Conservation (phyloP, 306 rosid genomes). For the Prunus mongolica region DNA sequence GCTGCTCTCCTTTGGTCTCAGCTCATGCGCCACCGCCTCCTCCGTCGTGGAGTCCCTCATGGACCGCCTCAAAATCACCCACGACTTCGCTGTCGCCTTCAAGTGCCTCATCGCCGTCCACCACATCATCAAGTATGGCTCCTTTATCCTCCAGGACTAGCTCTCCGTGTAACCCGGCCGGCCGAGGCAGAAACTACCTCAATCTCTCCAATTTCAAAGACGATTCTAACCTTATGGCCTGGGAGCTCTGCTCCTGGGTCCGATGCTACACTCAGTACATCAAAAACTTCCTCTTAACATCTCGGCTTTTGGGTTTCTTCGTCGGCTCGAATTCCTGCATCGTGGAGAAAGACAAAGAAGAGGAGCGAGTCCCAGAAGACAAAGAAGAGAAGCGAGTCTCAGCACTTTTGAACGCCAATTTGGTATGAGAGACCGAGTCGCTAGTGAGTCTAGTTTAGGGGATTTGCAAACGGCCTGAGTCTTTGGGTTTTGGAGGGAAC, state of each 20-base stretch:
- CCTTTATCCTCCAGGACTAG: constrained; percentile 83
- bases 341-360: constrained; percentile 16
- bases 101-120: constrained; percentile 74
- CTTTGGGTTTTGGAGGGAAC: constrained; percentile 15
- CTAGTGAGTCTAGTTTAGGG: constrained; percentile 44
- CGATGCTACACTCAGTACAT: constrained; percentile 73
- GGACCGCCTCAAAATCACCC: constrained; percentile 77
- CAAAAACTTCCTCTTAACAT: constrained; percentile 45
- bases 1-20: constrained; percentile 49
- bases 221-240: constrained; percentile 29
- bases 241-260: constrained; percentile 82
- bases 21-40: constrained; percentile 78
- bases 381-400: constrained; percentile 23
- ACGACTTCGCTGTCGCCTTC: constrained; percentile 77
- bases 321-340: constrained; percentile 21
- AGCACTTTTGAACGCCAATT: constrained; percentile 33
- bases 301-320: constrained; percentile 52
- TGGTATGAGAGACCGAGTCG: constrained; percentile 51
- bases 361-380: constrained; percentile 4
- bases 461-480: constrained; percentile 42
- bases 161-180: constrained; percentile 58
- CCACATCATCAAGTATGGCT: constrained; percentile 52
- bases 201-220: constrained; percentile 80
- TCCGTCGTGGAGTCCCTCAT: constrained; percentile 56
- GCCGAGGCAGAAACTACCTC: constrained; percentile 86